Base-by-base conservation (phyloP, 2,329 filamentous ascomycete genomes). In the Trematosphaeria pertusa region DNA sequence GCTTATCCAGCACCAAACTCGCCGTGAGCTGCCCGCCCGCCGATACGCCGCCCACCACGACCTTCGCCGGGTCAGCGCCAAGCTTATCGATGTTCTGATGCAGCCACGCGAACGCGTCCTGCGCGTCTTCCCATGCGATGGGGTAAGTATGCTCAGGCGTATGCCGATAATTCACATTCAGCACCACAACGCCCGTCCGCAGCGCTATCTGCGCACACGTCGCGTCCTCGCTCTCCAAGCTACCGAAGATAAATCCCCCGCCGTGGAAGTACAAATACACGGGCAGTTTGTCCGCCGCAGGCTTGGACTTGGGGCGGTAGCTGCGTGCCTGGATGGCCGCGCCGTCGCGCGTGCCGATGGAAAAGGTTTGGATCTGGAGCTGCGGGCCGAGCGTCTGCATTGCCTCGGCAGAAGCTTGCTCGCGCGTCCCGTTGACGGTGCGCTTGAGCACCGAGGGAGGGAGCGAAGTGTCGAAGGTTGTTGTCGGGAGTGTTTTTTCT, bases 161-260 rank as follows among this genome's bases (percentile, higher is more conserved):
- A 55, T 85, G 82, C 0, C 83, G 77, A 59, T 85, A 85, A 52
- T 83, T 81, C 10, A 84, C 69, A 32, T 82, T 81, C 1, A 84
- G 55, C 0, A 84, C 80, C 0, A 79, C 65, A 2, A 78, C 70
- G 1, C 67, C 62, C 0, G 72, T 61, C 4, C 70, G 69, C 10
- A 75, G 59, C 0, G 80, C 78, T 8, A 82, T 74, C 0, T 73
- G 70, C 0, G 77, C 65, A 51, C 81, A 85, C 1, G 69, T 71
- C 0, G 77, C 75, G 43, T 85, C 81, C 49, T 86, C 83, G 0
- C 76, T 77, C 1, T 62, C 54, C 2, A 85, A 57, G 0, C 76
- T 80, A 2, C 83, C 83, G n/a, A 81, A 78, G 7, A 83, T 54
- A 46, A 81, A 86, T 0, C 81, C 81, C 3, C 81, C 81, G 3